Evolutionary conservation across 805 yeast genomes (phyloP).

Genomic region (Pichia phayaonensis): DNA sequence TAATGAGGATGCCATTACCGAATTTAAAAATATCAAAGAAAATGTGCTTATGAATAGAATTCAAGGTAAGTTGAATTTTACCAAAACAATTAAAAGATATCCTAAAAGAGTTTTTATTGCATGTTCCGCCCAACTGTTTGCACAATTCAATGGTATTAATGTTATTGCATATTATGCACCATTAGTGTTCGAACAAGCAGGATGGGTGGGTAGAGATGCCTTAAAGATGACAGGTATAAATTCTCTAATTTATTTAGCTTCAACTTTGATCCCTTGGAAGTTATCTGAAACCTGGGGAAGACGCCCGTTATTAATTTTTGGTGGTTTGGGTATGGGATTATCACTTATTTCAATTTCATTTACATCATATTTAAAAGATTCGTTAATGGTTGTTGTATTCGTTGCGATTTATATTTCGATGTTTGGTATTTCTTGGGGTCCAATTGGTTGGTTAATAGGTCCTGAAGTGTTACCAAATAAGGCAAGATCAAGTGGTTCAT

Average conservation of each 20-base stretch:
- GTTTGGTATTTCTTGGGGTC: conserved; percentile 92
- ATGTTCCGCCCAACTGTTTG: conserved; percentile 85
- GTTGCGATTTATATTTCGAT: conserved; percentile 76
- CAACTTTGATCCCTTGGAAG: conserved; percentile 88
- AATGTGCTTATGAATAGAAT: conserved; percentile 65
- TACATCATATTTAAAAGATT: conserved; percentile 55
- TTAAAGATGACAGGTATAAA: conserved; percentile 86
- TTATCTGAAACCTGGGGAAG: conserved; percentile 90
- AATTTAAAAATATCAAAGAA: conserved; percentile 77
- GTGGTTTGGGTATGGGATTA: conserved; percentile 73
- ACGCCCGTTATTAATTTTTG: conserved; percentile 71
- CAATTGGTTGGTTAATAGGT: conserved; percentile 77
- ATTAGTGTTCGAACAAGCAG: conserved; percentile 88
- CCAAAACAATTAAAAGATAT: conserved; percentile 70
- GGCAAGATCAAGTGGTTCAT: conserved; percentile 85
- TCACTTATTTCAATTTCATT: conserved; percentile 60
- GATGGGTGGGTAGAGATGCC: conserved; percentile 86
- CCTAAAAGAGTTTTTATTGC: conserved; percentile 76
- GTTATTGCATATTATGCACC: conserved; percentile 93
- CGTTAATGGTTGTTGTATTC: conserved; percentile 50
- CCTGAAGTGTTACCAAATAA: conserved; percentile 82
- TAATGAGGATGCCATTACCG: conserved; percentile 58
- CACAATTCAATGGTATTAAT: conserved; percentile 89
- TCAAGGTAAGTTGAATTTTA: conserved; percentile 73
- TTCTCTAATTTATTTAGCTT: conserved; percentile 42